Evolutionary conservation across 768 basidiomycete genomes (phyloP).

Genomic region (Lyophyllum shimeji): DNA sequence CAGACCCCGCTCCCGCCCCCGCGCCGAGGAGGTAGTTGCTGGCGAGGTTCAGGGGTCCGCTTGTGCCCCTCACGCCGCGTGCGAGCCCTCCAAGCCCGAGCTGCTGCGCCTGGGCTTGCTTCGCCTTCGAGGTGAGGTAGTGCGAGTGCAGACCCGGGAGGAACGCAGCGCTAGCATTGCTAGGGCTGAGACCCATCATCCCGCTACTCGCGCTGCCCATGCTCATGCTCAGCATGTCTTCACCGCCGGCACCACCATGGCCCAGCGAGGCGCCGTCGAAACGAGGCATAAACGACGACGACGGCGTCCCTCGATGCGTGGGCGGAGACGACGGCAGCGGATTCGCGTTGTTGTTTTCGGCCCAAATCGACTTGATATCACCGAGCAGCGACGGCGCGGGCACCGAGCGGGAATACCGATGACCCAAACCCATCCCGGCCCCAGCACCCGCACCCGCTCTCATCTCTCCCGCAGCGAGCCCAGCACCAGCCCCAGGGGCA

Average conservation of each 20-base stretch:
- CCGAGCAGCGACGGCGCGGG: conserved; percentile 76
- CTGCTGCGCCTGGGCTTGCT: conserved; percentile 31
- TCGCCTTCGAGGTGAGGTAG: conserved; percentile 54
- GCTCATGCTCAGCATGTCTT: conserved; percentile 36
- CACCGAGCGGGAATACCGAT: conserved; percentile 82
- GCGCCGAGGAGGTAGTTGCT: conserved; percentile 30
- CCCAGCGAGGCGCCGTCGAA: conserved; percentile 20
- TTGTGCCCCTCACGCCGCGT: conserved; percentile 30
- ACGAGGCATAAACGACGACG: conserved; percentile 52
- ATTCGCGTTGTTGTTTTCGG: conserved; percentile 40
- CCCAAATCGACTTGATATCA: conserved; percentile 82
- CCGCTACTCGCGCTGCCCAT: conserved; percentile 31
- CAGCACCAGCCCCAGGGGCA: conserved; percentile 10
- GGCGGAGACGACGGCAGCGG: conserved; percentile 32
- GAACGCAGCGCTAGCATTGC: conserved; percentile 83
- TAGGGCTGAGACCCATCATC: conserved; percentile 52
- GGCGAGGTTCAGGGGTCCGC: conserved; percentile 27
- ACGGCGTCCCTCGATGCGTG: conserved; percentile 44
- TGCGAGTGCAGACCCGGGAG: conserved; percentile 69
- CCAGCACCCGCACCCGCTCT: conserved; percentile 16
- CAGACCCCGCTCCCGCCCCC: conserved; percentile 21
- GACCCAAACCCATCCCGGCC: conserved; percentile 34
- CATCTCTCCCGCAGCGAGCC: conserved; percentile 14
- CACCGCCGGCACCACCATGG: conserved; percentile 18
- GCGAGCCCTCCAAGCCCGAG: conserved; percentile 28